These are phyloP conservation scores for Tilletia indica DNA, from an alignment of 1,284 basidiomycete species.

Conservation along the genomic window DNA sequence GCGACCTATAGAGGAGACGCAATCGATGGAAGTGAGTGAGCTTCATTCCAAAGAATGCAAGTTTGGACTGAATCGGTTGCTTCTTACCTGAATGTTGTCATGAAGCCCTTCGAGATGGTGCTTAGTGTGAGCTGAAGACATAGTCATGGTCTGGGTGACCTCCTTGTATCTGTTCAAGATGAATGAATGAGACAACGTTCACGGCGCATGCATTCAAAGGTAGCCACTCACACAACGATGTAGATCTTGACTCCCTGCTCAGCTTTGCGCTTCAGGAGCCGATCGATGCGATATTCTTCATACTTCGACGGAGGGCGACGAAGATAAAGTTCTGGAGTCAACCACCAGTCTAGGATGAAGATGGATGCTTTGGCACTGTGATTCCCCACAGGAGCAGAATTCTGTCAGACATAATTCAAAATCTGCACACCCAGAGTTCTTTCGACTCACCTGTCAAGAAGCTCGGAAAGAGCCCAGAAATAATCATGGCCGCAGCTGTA, in stretches of 20 bases:
- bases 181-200: neutral
- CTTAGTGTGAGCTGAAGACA: constrained; percentile 57
- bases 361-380: constrained; percentile 23
- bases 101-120: constrained; percentile 76
- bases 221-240: constrained; percentile 64
- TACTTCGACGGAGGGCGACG: constrained; percentile 79
- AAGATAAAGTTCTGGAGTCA: constrained; percentile 82
- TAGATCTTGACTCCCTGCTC: constrained; percentile 84
- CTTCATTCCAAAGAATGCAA: neutral
- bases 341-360: constrained; percentile 59
- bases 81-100: constrained; percentile 77
- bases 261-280: constrained; percentile 79
- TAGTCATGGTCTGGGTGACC: constrained; percentile 79
- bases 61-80: neutral
- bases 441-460: constrained; percentile 20
- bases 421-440: too few species aligned
- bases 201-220: constrained; percentile 6
- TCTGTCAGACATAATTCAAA: too few species aligned
- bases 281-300: constrained; percentile 81
- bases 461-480: constrained; percentile 72
- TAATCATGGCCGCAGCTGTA: constrained; percentile 66
- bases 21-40: neutral
- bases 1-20: neutral
- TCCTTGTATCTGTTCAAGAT: constrained; percentile 42
- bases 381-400: too few species aligned